Percentiles rank a stretch among this genome's conserved stretches.
These are phyloP conservation scores for Letharia lupina DNA, from an alignment of 495 filamentous ascomycete species.

Conservation along the genomic window DNA sequence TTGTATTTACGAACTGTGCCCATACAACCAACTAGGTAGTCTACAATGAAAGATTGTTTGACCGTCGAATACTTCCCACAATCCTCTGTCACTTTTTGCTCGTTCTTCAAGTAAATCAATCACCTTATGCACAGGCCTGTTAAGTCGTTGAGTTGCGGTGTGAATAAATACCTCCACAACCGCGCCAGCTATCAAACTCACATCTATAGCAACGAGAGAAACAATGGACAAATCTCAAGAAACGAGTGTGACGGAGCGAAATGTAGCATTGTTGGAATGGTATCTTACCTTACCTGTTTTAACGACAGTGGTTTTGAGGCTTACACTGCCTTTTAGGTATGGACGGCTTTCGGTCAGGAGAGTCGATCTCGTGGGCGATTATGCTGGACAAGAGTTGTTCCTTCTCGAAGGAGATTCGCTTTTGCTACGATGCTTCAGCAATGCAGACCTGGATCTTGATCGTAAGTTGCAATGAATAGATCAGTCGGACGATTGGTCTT, in stretches of 20 bases:
- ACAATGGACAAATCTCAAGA: background rate
- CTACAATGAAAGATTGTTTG: conserved; percentile 9
- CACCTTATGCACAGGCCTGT: background rate
- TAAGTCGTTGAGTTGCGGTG: background rate
- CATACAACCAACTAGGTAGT: conserved; percentile 7
- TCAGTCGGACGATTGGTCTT: background rate
- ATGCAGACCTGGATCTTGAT: conserved; percentile 52
- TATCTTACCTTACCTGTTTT: background rate
- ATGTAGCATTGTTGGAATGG: conserved; percentile 7
- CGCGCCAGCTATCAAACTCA: background rate
- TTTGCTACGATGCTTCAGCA: conserved; percentile 50
- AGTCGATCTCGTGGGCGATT: conserved; percentile 62
- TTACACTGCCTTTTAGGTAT: conserved; percentile 15
- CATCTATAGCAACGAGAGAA: background rate
- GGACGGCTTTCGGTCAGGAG: conserved; percentile 16
- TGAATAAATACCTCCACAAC: background rate
- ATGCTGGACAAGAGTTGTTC: conserved; percentile 63
- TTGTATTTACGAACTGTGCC: background rate
- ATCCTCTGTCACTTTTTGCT: background rate
- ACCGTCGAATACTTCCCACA: conserved; percentile 1
- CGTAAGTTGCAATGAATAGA: conserved; percentile 28
- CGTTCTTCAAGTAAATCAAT: background rate
- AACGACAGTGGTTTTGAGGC: background rate
- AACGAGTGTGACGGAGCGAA: background rate
- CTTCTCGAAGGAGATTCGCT: conserved; percentile 67